Conservation (phyloP, 371 early-diverging fungal species). For the Mucor velutinosus region DNA sequence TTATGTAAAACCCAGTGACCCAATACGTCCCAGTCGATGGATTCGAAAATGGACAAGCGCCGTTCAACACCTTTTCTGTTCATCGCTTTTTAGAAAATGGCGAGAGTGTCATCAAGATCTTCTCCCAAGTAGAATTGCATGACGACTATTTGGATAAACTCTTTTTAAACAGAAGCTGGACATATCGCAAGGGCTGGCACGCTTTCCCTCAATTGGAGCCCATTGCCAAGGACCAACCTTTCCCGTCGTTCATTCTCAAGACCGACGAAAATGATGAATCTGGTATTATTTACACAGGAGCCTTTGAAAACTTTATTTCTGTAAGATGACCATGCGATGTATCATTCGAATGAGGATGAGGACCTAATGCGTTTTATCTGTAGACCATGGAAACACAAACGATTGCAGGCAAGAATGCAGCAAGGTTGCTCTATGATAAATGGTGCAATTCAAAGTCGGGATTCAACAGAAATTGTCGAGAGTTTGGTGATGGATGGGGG, state of each 20-base stretch:
- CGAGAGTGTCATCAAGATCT: slow-evolving; percentile 63
- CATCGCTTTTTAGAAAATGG: slow-evolving; percentile 49
- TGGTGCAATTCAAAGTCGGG: slow-evolving; percentile 35
- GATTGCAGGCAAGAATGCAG: slow-evolving; percentile 58
- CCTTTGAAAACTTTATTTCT: slow-evolving; percentile 64
- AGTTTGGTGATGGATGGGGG: slow-evolving; percentile 53
- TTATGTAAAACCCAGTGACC: not conserved
- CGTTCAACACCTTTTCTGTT: slow-evolving; percentile 54
- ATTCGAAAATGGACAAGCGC: slow-evolving; percentile 35
- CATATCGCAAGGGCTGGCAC: slow-evolving; percentile 63
- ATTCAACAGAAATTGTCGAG: slow-evolving; percentile 13
- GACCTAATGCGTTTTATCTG: not conserved
- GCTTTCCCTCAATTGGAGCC: slow-evolving; percentile 67
- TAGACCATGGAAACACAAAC: slow-evolving; percentile 75
- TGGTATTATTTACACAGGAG: slow-evolving; percentile 60
- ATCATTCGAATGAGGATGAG: not conserved
- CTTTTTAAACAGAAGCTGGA: slow-evolving; percentile 57
- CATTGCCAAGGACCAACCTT: slow-evolving; percentile 13
- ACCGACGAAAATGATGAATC: slow-evolving; percentile 28
- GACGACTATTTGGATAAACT: slow-evolving; percentile 50
- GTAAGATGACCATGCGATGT: slow-evolving; percentile 32
- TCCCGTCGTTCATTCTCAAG: slow-evolving; percentile 29
- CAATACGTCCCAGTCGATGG: slow-evolving; percentile 14
- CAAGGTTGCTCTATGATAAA: slow-evolving; percentile 49
- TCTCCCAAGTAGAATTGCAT: slow-evolving; percentile 41